Evolutionary conservation across 345 rosid species (phyloP).

Genomic region (Eucalyptus rudis): DNA sequence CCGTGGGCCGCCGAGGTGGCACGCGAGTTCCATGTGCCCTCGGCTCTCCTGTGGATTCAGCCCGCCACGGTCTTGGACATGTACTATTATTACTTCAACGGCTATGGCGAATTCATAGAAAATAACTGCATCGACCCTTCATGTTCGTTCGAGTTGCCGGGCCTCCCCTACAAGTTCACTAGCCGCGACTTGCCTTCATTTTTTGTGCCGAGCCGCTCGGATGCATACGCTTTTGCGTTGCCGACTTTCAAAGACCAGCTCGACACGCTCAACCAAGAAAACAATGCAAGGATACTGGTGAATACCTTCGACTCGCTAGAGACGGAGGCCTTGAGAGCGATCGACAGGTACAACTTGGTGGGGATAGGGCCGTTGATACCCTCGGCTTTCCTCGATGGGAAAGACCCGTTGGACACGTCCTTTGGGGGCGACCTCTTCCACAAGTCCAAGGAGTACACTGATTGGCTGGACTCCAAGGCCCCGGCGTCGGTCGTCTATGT

Average conservation of each 20-base stretch:
- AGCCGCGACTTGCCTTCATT: conserved; percentile 43
- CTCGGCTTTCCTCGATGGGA: conserved; percentile 12
- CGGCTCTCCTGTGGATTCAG: conserved; percentile 47
- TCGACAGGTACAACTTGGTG: conserved; percentile 1
- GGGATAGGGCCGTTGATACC: conserved; percentile 53
- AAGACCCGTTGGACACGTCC: background rate
- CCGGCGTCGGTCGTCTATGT: conserved; percentile 23
- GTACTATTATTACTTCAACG: conserved; percentile 43
- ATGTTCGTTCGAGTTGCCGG: conserved; percentile 19
- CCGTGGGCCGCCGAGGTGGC: conserved; percentile 48
- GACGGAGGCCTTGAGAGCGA: conserved; percentile 18
- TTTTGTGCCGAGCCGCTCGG: conserved; percentile 5
- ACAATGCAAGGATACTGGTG: conserved; percentile 27
- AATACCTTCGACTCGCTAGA: conserved; percentile 60
- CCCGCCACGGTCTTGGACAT: conserved; percentile 47
- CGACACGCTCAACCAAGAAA: conserved; percentile 16
- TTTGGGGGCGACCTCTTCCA: conserved; percentile 19
- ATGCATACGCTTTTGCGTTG: background rate
- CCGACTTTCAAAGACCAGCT: conserved; percentile 10
- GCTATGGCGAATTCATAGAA: conserved; percentile 9
- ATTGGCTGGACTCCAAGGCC: conserved; percentile 33
- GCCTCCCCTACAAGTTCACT: conserved; percentile 7
- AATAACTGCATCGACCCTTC: background rate
- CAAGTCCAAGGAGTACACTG: conserved; percentile 7
- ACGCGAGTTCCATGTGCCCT: conserved; percentile 16